Evolutionary conservation across 768 basidiomycete species (phyloP).

Genomic region (Hortiboletus campestris): DNA sequence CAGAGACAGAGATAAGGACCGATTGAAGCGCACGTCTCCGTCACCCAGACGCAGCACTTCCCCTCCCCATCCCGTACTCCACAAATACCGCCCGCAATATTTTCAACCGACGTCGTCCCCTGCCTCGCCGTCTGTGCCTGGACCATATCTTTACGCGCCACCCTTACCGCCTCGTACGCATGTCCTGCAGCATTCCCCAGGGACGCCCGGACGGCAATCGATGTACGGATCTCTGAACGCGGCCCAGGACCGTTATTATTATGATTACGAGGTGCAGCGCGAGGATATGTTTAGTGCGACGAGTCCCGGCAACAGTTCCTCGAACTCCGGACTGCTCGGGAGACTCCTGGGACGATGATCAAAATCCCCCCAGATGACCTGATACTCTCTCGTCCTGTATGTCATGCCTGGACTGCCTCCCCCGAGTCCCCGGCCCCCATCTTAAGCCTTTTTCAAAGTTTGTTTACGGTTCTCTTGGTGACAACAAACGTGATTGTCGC

Average conservation of each 20-base stretch:
- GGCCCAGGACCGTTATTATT: background rate
- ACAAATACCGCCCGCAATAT: slow-evolving; percentile 20
- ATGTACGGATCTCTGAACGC: slow-evolving; percentile 11
- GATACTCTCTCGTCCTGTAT: background rate
- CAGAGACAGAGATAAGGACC: slow-evolving; percentile 42
- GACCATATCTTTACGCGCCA: background rate
- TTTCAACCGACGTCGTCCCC: slow-evolving; percentile 30
- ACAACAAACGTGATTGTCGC: background rate
- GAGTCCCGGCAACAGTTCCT: background rate
- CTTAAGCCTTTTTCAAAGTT: background rate
- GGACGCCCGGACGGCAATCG: slow-evolving; percentile 15
- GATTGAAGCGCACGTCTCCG: background rate
- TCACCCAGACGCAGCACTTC: slow-evolving; percentile 2
- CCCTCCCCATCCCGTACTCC: slow-evolving; percentile 14
- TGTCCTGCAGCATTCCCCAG: background rate
- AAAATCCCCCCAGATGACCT: background rate
- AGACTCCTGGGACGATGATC: slow-evolving; percentile 21
- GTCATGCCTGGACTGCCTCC: background rate
- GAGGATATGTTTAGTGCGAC: background rate
- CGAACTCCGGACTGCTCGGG: slow-evolving; percentile 21
- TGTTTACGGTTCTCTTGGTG: background rate
- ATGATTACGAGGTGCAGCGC: background rate
- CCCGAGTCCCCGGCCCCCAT: background rate
- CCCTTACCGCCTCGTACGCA: slow-evolving; percentile 7
- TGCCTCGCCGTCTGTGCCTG: slow-evolving; percentile 29